Evolutionary conservation across 2,329 filamentous ascomycete genomes (phyloP), one percentile per base, ranked within the genome.

Genomic region (Hypoxylon sp.): DNA sequence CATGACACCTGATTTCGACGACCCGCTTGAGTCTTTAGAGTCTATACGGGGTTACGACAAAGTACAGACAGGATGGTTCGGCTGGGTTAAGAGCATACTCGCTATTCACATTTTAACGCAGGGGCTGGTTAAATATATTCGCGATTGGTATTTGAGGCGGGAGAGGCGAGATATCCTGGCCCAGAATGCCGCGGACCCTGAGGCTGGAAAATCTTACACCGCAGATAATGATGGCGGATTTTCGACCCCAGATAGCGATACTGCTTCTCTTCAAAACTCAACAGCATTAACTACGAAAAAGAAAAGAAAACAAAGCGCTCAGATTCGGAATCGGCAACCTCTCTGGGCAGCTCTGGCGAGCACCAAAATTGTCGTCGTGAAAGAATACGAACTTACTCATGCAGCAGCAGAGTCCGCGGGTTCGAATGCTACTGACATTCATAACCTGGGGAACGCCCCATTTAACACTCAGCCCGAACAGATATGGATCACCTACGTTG

Each of bases 281-380:
- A 80, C 79, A 62, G 78, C 80, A 77, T 87, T 82, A 83, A 89
- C 77, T 82, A 88, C 87, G 70, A 97, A 96, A 82, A 96, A 93
- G 83, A 92, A 93, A 82, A 89, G 92, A 82, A 95, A 96, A 82
- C 93, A 97, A 81, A 95, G 93, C 77, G 94, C 93, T 65, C 93
- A 96, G 80, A 93, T 97, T 73, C 88, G 94, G 79, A 93, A 93
- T 79, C 91, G 93, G 77, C 94, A 98, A 82, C 94, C 94, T 53
- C 88, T 98, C 72, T 98, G 94, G 94, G 93, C 94, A 71, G 94
- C 94, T 52, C 88, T 98, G 74, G 94, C 94, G 56, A 97, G 93
- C 82, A 97, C 94, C 77, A 98, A 98, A 85, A 94, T 98, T 78
- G 95, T 96, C 75, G 93, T 97, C 82, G 91, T 97, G 77, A 96